Evolutionary conservation across 495 filamentous ascomycete genomes (phyloP).

Genomic region (Penicillium waksmanii): DNA sequence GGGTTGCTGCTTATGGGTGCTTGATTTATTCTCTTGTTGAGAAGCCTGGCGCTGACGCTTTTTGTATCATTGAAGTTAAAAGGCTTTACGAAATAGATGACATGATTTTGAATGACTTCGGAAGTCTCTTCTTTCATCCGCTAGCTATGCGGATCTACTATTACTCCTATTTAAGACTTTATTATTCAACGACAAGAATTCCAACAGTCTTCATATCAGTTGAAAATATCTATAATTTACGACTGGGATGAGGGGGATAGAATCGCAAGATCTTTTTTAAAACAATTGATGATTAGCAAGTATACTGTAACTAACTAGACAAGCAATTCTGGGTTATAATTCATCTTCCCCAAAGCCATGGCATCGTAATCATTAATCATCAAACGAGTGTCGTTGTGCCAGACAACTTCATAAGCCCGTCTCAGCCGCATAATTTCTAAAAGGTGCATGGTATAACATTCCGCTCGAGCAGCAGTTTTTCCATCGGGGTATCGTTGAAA

Average conservation of each 20-base stretch:
- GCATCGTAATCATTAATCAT: constrained; percentile 23
- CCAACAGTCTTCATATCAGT: too few species aligned
- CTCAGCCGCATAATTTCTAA: not conserved
- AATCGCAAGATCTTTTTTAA: too few species aligned
- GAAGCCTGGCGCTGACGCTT: not conserved
- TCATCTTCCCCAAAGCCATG: constrained; percentile 7
- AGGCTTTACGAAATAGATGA: constrained; percentile 24
- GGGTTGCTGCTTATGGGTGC: not conserved
- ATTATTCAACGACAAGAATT: not conserved
- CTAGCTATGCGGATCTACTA: not conserved
- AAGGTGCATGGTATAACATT: not conserved
- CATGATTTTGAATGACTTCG: constrained; percentile 15
- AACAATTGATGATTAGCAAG: too few species aligned
- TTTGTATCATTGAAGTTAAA: constrained; percentile 1
- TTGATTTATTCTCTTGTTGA: not conserved
- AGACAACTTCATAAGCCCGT: constrained; percentile 8
- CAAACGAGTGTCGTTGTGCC: constrained; percentile 7
- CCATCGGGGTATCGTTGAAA: constrained; percentile 16
- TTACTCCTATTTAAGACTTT: not conserved
- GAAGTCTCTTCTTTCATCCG: not conserved
- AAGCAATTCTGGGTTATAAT: not conserved
- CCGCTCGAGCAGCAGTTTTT: not conserved
- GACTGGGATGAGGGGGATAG: too few species aligned
- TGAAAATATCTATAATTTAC: too few species aligned
- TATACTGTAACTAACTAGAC: not conserved